Evolutionary conservation across 768 basidiomycete species (phyloP).

Genomic region (Psilocybe sp.): DNA sequence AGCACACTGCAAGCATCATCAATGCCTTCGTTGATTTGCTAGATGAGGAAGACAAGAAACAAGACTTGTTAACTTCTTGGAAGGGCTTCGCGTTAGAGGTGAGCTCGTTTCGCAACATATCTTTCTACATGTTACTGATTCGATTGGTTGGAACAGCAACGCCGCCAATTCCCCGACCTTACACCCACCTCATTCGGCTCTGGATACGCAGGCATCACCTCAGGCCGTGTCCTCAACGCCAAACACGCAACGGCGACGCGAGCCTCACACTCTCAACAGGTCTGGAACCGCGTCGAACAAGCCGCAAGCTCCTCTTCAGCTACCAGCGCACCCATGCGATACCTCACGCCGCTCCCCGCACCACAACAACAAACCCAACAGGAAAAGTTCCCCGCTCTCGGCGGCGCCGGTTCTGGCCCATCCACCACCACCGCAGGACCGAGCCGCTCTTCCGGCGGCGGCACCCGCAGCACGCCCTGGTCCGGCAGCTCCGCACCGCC

Average conservation of each 20-base stretch:
- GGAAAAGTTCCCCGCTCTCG: slow-evolving; percentile 35
- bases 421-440: slow-evolving; percentile 11
- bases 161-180: slow-evolving; percentile 81
- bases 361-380: slow-evolving; percentile 16
- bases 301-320: slow-evolving; percentile 57
- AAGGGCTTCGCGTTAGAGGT: slow-evolving; percentile 85
- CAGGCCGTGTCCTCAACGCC: slow-evolving; percentile 80
- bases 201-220: slow-evolving; percentile 76
- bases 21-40: slow-evolving; percentile 74
- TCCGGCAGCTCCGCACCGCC: slow-evolving; percentile 34
- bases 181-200: slow-evolving; percentile 53
- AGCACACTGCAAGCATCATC: slow-evolving; percentile 72
- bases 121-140: neutral
- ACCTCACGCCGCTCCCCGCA: slow-evolving; percentile 10
- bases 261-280: slow-evolving; percentile 58
- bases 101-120: slow-evolving; percentile 5
- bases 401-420: slow-evolving; percentile 15
- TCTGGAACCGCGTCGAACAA: slow-evolving; percentile 86
- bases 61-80: slow-evolving; percentile 72
- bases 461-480: slow-evolving; percentile 63
- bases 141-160: slow-evolving; percentile 52
- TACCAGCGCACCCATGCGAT: slow-evolving; percentile 16
- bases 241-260: slow-evolving; percentile 70
- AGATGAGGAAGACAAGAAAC: slow-evolving; percentile 83
- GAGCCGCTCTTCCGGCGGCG: slow-evolving; percentile 38